Evolutionary conservation across 83 land plant genomes (phyloP).

Genomic region (Thuja plicata): DNA sequence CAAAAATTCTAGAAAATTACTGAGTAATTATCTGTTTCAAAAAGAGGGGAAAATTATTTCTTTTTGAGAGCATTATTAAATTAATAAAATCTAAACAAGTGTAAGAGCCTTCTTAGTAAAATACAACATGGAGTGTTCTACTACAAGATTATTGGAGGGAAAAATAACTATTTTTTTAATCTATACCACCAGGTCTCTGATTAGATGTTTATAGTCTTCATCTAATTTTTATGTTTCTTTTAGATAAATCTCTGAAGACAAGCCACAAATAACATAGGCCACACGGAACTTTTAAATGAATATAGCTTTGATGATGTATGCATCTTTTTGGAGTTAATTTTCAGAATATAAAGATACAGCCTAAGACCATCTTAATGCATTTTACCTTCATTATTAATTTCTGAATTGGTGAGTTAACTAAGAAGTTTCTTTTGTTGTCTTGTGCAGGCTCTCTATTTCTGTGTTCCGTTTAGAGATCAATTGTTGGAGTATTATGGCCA

Average conservation of each 20-base stretch:
- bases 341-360: neutral
- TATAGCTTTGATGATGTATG: neutral
- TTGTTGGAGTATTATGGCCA: slow-evolving; percentile 38
- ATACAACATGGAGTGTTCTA: neutral
- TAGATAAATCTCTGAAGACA: neutral
- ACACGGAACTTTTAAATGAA: neutral
- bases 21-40: neutral
- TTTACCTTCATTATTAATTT: neutral
- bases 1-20: neutral
- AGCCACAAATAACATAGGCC: neutral
- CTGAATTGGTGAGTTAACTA: neutral
- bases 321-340: neutral
- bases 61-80: neutral
- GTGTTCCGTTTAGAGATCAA: slow-evolving; percentile 49
- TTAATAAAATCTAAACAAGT: neutral
- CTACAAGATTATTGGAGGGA: neutral
- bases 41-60: neutral
- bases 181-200: neutral
- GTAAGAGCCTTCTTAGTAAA: no score
- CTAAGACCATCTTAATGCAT: neutral
- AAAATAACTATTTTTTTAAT: neutral
- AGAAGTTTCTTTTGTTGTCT: neutral
- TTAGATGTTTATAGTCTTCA: neutral
- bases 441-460: slow-evolving; percentile 49
- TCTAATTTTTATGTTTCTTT: neutral